Evolutionary conservation across 139 green algal species (phyloP).

Genomic region (Micromonas commoda): DNA sequence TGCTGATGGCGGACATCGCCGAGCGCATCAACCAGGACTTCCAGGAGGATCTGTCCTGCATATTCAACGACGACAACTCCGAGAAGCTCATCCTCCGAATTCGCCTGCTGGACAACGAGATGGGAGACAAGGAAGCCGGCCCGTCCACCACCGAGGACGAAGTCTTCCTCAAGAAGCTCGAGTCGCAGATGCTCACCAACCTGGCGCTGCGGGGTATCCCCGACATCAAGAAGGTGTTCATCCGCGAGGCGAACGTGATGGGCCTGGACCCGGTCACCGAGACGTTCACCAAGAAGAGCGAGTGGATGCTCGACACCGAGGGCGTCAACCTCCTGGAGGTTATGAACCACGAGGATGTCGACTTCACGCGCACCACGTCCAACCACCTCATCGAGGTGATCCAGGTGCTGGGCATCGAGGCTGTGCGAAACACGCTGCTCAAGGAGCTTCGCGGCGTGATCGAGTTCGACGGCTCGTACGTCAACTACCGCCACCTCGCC

Average conservation of each 20-base stretch:
- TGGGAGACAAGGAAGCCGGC: constrained; percentile 25
- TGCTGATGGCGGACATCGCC: constrained; percentile 65
- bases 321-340: constrained; percentile 91
- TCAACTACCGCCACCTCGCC: constrained; percentile 95
- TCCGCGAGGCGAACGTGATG: constrained; percentile 72
- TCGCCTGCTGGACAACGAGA: constrained; percentile 50
- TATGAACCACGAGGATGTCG: constrained; percentile 79
- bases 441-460: constrained; percentile 96
- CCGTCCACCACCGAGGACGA: constrained; percentile 41
- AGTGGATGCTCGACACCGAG: constrained; percentile 98
- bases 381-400: constrained; percentile 92
- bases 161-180: constrained; percentile 70
- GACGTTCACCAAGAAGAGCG: constrained; percentile 58
- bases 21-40: constrained; percentile 76
- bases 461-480: constrained; percentile 94
- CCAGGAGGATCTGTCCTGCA: constrained; percentile 80
- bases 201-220: constrained; percentile 65
- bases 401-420: constrained; percentile 93
- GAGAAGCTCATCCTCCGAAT: constrained; percentile 85
- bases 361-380: constrained; percentile 72
- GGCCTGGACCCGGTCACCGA: constrained; percentile 31
- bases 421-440: constrained; percentile 73
- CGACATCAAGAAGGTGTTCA: constrained; percentile 88
- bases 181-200: constrained; percentile 63
- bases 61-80: constrained; percentile 97